Percentiles rank a stretch among this genome's conserved stretches.
Evolutionary conservation across 2,329 filamentous ascomycete species (phyloP).

Genomic region (Westerdykella aurantiaca): DNA sequence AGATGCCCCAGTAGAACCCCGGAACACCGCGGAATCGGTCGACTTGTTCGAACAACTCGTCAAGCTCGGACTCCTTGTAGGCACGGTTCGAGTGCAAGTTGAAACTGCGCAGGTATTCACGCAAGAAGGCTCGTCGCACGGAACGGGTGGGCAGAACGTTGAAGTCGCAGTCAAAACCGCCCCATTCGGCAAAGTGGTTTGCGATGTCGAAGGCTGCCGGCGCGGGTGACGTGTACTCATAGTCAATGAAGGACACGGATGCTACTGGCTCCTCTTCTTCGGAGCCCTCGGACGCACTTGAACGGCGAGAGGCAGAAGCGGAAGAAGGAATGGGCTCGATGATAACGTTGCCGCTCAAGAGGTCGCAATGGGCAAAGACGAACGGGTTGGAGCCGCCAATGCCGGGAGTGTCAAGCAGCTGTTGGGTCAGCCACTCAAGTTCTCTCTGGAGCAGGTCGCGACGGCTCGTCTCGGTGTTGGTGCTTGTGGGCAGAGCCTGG

Average conservation of each 20-base stretch:
- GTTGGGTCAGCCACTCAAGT: slow-evolving; percentile 61
- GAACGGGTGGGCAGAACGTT: slow-evolving; percentile 70
- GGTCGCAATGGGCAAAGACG: slow-evolving; percentile 91
- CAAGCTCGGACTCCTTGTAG: slow-evolving; percentile 54
- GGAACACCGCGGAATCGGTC: slow-evolving; percentile 84
- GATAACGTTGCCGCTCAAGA: slow-evolving; percentile 95
- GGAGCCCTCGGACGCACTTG: slow-evolving; percentile 27
- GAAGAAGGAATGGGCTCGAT: slow-evolving; percentile 54
- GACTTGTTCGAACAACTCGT: slow-evolving; percentile 70
- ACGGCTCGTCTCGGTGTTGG: slow-evolving; percentile 61
- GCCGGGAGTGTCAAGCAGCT: slow-evolving; percentile 70
- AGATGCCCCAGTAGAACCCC: slow-evolving; percentile 87
- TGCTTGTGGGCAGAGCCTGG: slow-evolving; percentile 69
- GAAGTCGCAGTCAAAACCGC: slow-evolving; percentile 92
- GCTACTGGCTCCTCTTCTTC: slow-evolving; percentile 22
- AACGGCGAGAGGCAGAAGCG: slow-evolving; percentile 28
- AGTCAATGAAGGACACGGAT: slow-evolving; percentile 73
- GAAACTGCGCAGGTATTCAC: slow-evolving; percentile 76
- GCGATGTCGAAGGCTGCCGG: slow-evolving; percentile 94
- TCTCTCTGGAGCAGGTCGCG: slow-evolving; percentile 68
- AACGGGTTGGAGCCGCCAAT: slow-evolving; percentile 63
- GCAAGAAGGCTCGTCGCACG: slow-evolving; percentile 73
- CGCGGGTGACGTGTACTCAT: slow-evolving; percentile 93
- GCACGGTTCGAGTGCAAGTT: slow-evolving; percentile 35
- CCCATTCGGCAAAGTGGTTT: slow-evolving; percentile 99